Percentiles rank a stretch among this genome's conserved stretches.
These are phyloP conservation scores for Saccharomycopsis microspora DNA, from an alignment of 805 yeast genomes.

Conservation along the genomic window DNA sequence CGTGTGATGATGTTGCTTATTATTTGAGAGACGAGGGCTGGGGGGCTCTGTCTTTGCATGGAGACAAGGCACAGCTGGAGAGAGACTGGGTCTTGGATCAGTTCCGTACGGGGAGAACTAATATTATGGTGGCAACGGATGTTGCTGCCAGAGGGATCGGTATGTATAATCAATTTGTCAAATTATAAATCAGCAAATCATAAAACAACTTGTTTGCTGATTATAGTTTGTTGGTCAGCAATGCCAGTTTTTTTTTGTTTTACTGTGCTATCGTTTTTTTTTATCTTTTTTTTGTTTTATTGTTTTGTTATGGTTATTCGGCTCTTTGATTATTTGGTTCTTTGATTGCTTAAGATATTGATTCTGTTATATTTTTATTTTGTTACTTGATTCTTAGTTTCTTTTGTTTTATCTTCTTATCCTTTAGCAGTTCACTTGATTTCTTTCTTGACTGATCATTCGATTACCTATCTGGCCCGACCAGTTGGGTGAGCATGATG, in stretches of 20 bases:
- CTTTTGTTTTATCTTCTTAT: too few species aligned
- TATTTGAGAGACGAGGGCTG: slow-evolving; percentile 93
- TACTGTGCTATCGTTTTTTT: slow-evolving; percentile 2
- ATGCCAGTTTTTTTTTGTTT: neutral
- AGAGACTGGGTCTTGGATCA: slow-evolving; percentile 97
- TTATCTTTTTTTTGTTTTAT: neutral
- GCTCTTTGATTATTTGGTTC: neutral
- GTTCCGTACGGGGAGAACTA: slow-evolving; percentile 85
- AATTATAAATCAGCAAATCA: too few species aligned
- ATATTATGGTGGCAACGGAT: slow-evolving; percentile 98
- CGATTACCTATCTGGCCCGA: too few species aligned
- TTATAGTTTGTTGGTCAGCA: neutral
- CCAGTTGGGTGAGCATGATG: too few species aligned
- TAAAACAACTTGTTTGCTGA: too few species aligned
- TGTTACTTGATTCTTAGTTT: too few species aligned
- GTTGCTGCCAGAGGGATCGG: slow-evolving; percentile 99
- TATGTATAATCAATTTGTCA: slow-evolving; percentile 38
- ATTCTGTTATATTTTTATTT: too few species aligned
- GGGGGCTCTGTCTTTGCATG: slow-evolving; percentile 98
- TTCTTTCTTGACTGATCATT: too few species aligned
- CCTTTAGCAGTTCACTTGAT: too few species aligned
- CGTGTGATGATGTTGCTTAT: slow-evolving; percentile 89
- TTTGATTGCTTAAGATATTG: neutral
- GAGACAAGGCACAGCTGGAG: slow-evolving; percentile 95
- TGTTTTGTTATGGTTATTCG: neutral